These are phyloP conservation scores for Lignosus rhinocerotis DNA, from an alignment of 1,284 basidiomycete genomes.

Conservation along the genomic window DNA sequence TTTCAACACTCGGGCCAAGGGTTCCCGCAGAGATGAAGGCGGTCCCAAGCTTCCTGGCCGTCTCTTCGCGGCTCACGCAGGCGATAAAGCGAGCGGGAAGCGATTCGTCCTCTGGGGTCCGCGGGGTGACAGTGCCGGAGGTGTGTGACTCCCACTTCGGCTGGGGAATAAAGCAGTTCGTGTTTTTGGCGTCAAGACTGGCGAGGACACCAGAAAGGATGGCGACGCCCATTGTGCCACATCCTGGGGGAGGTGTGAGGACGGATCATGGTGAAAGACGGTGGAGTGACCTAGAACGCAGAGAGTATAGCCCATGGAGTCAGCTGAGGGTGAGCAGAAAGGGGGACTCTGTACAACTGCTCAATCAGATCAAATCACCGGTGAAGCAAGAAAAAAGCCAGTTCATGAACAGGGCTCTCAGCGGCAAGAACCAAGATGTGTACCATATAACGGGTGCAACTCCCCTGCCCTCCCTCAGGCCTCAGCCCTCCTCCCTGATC, in stretches of 20 bases:
- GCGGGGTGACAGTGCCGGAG: slow-evolving; percentile 80
- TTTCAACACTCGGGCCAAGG: slow-evolving; percentile 65
- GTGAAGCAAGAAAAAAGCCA: background rate
- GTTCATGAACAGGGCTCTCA: background rate
- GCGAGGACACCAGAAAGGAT: slow-evolving; percentile 89
- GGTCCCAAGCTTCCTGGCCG: slow-evolving; percentile 67
- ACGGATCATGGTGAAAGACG: slow-evolving; percentile 5
- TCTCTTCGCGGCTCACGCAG: slow-evolving; percentile 83
- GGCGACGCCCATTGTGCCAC: slow-evolving; percentile 98
- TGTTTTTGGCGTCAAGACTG: slow-evolving; percentile 59
- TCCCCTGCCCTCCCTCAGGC: too few species aligned
- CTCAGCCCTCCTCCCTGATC: background rate
- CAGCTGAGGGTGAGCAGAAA: slow-evolving; percentile 15
- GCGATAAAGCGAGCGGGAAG: slow-evolving; percentile 87
- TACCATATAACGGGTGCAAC: background rate
- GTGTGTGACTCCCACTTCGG: slow-evolving; percentile 82
- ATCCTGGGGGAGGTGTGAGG: slow-evolving; percentile 57
- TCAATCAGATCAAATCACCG: slow-evolving; percentile 13
- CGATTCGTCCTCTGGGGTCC: slow-evolving; percentile 56
- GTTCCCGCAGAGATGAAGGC: slow-evolving; percentile 62
- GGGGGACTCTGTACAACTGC: slow-evolving; percentile 7
- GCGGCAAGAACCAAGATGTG: slow-evolving; percentile 8
- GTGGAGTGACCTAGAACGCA: slow-evolving; percentile 52
- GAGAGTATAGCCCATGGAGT: slow-evolving; percentile 61
- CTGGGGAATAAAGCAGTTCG: slow-evolving; percentile 29